phyloP scores from a whole-genome alignment of 208 protist genomes.

The Leptomonas pyrrhocoris region DNA sequence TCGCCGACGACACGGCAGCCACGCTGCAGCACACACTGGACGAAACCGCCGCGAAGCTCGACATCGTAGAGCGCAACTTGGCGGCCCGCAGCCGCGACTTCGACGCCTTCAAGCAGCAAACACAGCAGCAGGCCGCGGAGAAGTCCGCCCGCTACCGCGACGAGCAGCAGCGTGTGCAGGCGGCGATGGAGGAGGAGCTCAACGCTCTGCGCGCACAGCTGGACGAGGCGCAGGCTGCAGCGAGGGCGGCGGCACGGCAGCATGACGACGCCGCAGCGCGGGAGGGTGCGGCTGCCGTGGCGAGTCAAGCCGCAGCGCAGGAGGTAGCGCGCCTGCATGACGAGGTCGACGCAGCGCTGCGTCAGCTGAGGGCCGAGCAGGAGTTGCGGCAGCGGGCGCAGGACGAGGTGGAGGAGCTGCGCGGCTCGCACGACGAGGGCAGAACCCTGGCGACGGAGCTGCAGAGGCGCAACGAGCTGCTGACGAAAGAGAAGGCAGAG shows the following conservation, averaged over 20 bases:
- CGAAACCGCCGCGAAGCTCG: constrained; percentile 26
- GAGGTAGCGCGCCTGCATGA: constrained; percentile 31
- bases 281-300: constrained; percentile 28
- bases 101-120: constrained; percentile 12
- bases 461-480: constrained; percentile 24
- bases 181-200: constrained; percentile 57
- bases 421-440: constrained; percentile 24
- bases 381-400: constrained; percentile 37
- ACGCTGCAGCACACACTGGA: constrained; percentile 36
- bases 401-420: constrained; percentile 40
- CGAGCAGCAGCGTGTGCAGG: constrained; percentile 45
- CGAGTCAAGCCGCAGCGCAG: constrained; percentile 30
- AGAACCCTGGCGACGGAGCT: constrained; percentile 31
- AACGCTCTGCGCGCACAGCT: constrained; percentile 32
- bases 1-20: constrained; percentile 21
- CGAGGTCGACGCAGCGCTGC: constrained; percentile 35
- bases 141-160: constrained; percentile 33
- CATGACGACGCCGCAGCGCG: constrained; percentile 47
- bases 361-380: constrained; percentile 28
- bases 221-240: constrained; percentile 42
- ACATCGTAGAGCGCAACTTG: constrained; percentile 21
- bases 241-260: constrained; percentile 38
- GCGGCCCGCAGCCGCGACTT: constrained; percentile 10
- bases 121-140: constrained; percentile 21
- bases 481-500: constrained; percentile 42